Percentiles rank a stretch among this genome's conserved stretches.
These are phyloP conservation scores for Bothia castanella DNA, from an alignment of 1,284 basidiomycete genomes.

Conservation along the genomic window DNA sequence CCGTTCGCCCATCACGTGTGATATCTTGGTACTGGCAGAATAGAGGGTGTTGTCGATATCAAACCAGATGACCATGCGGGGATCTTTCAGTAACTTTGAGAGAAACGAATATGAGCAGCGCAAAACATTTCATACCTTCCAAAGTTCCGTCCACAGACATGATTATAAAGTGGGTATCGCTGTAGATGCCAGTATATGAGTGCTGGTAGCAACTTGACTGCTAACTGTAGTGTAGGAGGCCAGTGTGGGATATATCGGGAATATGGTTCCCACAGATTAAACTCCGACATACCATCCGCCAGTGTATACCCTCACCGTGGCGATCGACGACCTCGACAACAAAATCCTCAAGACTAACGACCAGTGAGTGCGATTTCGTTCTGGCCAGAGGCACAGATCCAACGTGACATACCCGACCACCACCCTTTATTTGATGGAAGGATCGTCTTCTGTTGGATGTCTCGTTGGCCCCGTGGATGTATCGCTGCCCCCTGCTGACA, in stretches of 20 bases:
- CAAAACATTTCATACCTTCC: conserved; percentile 23
- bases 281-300: conserved; percentile 26
- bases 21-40: conserved; percentile 70
- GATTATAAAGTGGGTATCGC: conserved; percentile 24
- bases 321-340: conserved; percentile 31
- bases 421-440: background rate
- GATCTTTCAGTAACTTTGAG: conserved; percentile 35
- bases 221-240: too few species aligned
- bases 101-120: background rate
- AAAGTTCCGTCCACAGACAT: conserved; percentile 23
- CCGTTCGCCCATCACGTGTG: conserved; percentile 74
- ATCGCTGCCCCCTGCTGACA: conserved; percentile 23
- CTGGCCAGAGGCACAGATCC: conserved; percentile 3
- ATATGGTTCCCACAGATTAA: conserved; percentile 26
- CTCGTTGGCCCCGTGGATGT: conserved; percentile 33
- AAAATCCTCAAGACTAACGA: conserved; percentile 40
- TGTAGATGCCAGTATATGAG: conserved; percentile 3
- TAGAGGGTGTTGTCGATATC: conserved; percentile 89
- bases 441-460: conserved; percentile 36
- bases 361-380: conserved; percentile 33
- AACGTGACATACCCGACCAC: background rate
- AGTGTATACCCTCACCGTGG: conserved; percentile 14
- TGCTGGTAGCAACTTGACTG: background rate
- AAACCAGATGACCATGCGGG: conserved; percentile 63
- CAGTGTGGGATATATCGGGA: conserved; percentile 15